Evolutionary conservation across 257 asterid species (phyloP), one percentile per base, ranked within the genome.

Genomic region (Salvia rosmarinus): DNA sequence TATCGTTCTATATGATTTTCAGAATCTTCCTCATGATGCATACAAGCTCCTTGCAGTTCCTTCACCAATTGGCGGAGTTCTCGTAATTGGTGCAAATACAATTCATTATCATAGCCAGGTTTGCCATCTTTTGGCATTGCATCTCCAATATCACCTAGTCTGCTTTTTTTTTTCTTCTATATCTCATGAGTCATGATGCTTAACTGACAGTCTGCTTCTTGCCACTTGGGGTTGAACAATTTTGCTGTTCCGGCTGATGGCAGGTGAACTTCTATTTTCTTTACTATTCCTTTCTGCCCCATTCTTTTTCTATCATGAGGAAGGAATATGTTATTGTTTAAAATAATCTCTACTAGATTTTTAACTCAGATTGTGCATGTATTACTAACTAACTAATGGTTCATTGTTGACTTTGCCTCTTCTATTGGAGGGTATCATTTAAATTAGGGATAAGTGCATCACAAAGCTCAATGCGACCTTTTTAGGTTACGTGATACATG

Each of bases 1-100:
- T 56, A 62, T 32, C 17, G 65, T 74, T 54, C 60, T 66, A 67
- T 58, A 12, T 71, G 78, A 40, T 80, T 75, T 56, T 64, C 92
- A 93, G 98, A 86, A 79, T 81, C 95, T 91, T 73, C 99, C 97
- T 59, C 96, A 94, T 80, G 99, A 94, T 83, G 95, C 95, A 63
- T 88, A 89, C 93, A 94, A 94, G 90, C 96, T 94, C 80, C 96
- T 91, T 83, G 99, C 98, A 40, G 99, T 94, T 75, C 99, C 99
- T 71, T 85, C 99, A 47, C 99, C 98, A 72, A 87, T 94, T 78
- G 99, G 98, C 52, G 99, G 99, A 68, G 99, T 94, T 62, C 93
- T 94, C 69, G 92, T 88, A 72, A 81, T 94, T 82, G 86, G 96
- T 84, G 96, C 97, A 56, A 94, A 94, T 84, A 86, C 92, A 12